Base-by-base conservation (phyloP, 2,329 filamentous ascomycete species). In the Phialophora macrospora region DNA sequence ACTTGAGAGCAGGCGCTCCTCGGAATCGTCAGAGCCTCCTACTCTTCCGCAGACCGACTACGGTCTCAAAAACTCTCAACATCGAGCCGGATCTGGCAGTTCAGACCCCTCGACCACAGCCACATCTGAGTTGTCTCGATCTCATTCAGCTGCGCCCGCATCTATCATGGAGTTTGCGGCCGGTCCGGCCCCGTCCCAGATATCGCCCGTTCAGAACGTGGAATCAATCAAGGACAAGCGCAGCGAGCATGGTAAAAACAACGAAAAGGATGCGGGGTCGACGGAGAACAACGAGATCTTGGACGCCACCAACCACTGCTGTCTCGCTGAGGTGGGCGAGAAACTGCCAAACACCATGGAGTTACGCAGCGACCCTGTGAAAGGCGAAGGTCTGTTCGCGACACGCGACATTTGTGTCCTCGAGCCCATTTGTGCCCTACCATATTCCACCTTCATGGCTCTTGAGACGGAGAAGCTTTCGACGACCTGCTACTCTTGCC, bases 311-410 rank as follows among this genome's bases (percentile, higher is more conserved):
- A 34, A 32, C 4, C 26, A 34, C 12, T 55, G 28, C 28, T 20
- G 8, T 30, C 84, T 0, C 84, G 90, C 1, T 55, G 52, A 30
- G 30, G 52, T 9, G 5, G 52, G 52, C 17, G 28, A 28, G 24
- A 32, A 20, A 30, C 28, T 55, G 14, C 52, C 52, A 55, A 12
- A 55, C 12, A 55, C 52, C 8, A 30, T 55, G 17, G 52, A 55
- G n/a, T 12, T 55, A n/a, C 52, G 52, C 52, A 9, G 24, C 12
- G 52, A 55, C 28, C 61, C 60, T 20, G 56, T 48, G 8, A 64
- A 54, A 30, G 64, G 64, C 26, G 54, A 66, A 61, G 64, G 64
- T 12, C 55, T 64, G 12, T 63, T 60, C n/a, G 57, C 64, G 6
- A 22, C 41, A 30, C 55, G 57, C 26, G 26, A 55, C n/a, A 11